Base-by-base conservation (phyloP, 345 rosid species). In the Gossypium stocksii region DNA sequence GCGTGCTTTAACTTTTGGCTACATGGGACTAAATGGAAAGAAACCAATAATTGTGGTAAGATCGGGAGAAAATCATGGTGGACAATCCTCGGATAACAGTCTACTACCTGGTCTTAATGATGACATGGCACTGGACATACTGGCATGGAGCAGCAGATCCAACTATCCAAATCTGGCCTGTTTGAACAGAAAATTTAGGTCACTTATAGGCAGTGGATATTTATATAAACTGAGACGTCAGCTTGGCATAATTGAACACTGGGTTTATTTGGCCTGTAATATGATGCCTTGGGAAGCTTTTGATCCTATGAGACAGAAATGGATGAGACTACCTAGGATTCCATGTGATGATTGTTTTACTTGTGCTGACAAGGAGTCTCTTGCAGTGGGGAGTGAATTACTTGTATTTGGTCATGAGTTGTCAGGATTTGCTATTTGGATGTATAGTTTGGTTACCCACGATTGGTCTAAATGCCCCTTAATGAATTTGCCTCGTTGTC, bases 371-470 rank as follows among this genome's bases (percentile, higher is more conserved):
- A 84, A 81, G 77, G 87, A 84, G 77, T 84, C 87, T 15, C 72
- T 84, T 22, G 87, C 87, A 0, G 85, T 84, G 38, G 87, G 85
- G 63, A 82, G 77, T 38, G 67, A 82, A 62, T 74, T 84, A 41
- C 87, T 84, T 43, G 87, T 84, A 20, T 84, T 84, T 73, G 87
- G 87, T 34, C 84, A 78, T 34, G 87, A 84, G 58, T 25, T 84
- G 77, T 79, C 72, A 3, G 84, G 80, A 19, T 77, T 81, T 73
- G 81, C 80, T 12, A 82, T 84, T 57, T 84, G 83, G 81, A 82
- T 52, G 78, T 84, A 84, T 16, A 77, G 77, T 71, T 73, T 79
- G 74, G 43, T 77, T 63, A 59, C 60, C 46, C 66, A 46, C 38
- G 22, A 56, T 60, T 84, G 87, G 87, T 66, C 77, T 13, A 79